Percentiles rank a stretch among this genome's conserved stretches.
Conservation (phyloP, 495 filamentous ascomycete species). For the Paragyromitra xinjiangensis region DNA sequence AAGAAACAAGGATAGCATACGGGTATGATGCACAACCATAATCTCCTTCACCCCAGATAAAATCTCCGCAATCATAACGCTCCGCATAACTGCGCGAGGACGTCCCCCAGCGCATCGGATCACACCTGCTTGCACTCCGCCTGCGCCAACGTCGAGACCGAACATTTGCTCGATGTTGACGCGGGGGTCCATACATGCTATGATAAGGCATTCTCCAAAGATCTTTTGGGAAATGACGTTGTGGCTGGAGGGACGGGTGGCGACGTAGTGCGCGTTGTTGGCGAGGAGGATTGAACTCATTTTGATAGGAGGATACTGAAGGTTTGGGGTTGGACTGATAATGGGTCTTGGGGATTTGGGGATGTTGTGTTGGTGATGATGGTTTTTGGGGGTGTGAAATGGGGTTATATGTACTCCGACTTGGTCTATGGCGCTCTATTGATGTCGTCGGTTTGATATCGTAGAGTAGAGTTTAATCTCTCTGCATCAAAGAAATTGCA, state of each 20-base stretch:
- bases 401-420: background rate
- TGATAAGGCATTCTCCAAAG: constrained; percentile 17
- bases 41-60: constrained; percentile 2
- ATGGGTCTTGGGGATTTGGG: background rate
- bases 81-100: constrained; percentile 1
- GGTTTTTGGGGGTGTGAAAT: background rate
- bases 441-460: background rate
- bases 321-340: background rate
- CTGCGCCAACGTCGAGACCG: background rate
- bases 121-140: background rate
- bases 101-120: constrained; percentile 10
- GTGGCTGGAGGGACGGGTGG: constrained; percentile 12
- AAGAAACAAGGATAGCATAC: background rate
- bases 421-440: background rate
- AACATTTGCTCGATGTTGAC: constrained; percentile 20
- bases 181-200: constrained; percentile 24
- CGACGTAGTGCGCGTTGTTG: constrained; percentile 19
- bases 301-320: background rate
- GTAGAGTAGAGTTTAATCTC: background rate
- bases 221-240: constrained; percentile 5
- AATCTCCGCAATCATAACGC: constrained; percentile 14
- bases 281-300: constrained; percentile 18
- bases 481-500: background rate
- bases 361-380: background rate
- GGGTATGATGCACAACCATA: constrained; percentile 18